Evolutionary conservation across 768 basidiomycete species (phyloP).

Genomic region (Hygrophoropsis aurantiaca): DNA sequence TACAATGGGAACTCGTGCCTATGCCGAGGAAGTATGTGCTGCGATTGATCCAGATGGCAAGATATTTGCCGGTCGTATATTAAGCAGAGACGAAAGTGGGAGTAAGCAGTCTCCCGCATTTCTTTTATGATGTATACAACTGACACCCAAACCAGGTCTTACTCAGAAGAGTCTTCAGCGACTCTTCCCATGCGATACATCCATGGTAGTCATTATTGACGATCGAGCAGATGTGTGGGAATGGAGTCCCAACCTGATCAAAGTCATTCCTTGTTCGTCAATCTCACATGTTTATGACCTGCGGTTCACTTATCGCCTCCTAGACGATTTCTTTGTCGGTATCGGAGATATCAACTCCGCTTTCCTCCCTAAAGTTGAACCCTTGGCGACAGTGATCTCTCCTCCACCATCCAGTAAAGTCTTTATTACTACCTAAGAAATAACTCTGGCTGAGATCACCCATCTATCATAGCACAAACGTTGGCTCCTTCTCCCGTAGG

Average conservation of each 20-base stretch:
- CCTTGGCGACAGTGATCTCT: constrained; percentile 30
- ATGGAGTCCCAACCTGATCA: constrained; percentile 93
- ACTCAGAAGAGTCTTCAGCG: constrained; percentile 91
- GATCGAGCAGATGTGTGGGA: constrained; percentile 99
- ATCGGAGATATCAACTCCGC: constrained; percentile 98
- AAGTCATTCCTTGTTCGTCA: constrained; percentile 93
- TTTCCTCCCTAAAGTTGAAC: constrained; percentile 80
- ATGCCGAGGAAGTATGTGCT: constrained; percentile 92
- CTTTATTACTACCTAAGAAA: neutral
- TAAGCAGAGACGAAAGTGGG: constrained; percentile 95
- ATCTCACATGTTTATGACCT: no score
- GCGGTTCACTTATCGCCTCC: constrained; percentile 18
- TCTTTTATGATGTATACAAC: constrained; percentile 3
- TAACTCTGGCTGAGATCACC: constrained; percentile 10
- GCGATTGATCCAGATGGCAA: constrained; percentile 88
- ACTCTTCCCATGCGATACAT: constrained; percentile 94
- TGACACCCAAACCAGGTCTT: constrained; percentile 52
- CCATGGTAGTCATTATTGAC: constrained; percentile 99
- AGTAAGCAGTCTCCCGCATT: no score
- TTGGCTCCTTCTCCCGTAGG: constrained; percentile 6
- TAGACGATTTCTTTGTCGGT: constrained; percentile 97
- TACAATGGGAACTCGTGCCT: constrained; percentile 98
- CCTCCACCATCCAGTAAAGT: constrained; percentile 21
- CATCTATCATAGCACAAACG: constrained; percentile 23
- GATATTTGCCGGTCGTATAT: constrained; percentile 82